Evolutionary conservation across 2,329 filamentous ascomycete species (phyloP), one percentile per base, ranked within the genome.

Genomic region (Beauveria caledonica): DNA sequence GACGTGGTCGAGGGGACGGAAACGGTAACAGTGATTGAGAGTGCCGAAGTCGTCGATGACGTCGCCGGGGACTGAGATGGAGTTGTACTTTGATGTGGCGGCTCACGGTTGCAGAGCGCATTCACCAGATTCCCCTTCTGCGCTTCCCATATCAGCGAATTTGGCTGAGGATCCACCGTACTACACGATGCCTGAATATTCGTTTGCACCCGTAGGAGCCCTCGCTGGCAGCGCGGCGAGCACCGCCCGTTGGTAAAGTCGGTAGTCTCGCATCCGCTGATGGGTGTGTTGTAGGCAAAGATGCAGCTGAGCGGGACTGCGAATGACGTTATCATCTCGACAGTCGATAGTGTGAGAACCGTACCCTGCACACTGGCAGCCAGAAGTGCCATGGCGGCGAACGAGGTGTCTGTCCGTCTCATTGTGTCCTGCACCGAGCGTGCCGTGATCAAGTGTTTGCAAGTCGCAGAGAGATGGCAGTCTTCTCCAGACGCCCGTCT

Each of bases 221-320:
- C 72, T 8, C 63, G 62, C 45, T 67, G 68, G 63, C 78, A 80
- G 3, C 58, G 61, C 4, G 61, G 42, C 17, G 77, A 78, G 66
- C 78, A 80, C 2, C 64, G 69, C 40, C 69, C 70, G 2, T 59
- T 59, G 7, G 62, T 63, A 27, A 78, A 78, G 64, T 79, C 77
- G 59, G 59, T 29, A 3, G 64, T 39, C 4, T 56, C 60, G 66
- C 78, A 80, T 54, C 71, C 70, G n/a, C 60, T 46, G 27, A 80
- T 72, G 5, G 72, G 71, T 6, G 69, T 67, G 64, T 76, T 74
- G 68, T 80, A 80, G 39, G 74, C 76, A 42, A 72, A 64, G 15
- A 73, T 67, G 64, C 78, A 80, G 46, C 64, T 64, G 40, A 74
- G 59, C 0, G 76, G 71, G 10, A 75, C 68, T 5, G 70, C 66